Base-by-base conservation (phyloP, 2,329 filamentous ascomycete species). In the Trichoderma atrobrunneum region DNA sequence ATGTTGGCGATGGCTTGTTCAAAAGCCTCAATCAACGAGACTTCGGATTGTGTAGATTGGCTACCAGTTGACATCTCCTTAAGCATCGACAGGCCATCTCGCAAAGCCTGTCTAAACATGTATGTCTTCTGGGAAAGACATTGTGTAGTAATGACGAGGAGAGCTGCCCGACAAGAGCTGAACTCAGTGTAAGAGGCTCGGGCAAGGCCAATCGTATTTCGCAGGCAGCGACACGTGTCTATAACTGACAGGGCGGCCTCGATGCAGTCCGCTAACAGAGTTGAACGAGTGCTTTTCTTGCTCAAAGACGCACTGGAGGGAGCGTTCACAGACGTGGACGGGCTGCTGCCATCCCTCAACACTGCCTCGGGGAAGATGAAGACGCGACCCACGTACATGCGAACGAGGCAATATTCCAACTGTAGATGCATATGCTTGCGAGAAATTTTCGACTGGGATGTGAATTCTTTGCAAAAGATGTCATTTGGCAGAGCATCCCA, bases 131-230 rank as follows among this genome's bases (percentile, higher is more conserved):
- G 79, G 54, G 80, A 80, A 48, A 83, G 76, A 59, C 81, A 83
- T 62, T 83, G 81, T 2, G 81, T 81, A 36, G 82, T 81, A 60
- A 83, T 79, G 32, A 88, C 86, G 3, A 88, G 80, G 7, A 88
- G 79, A 10, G 87, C 86, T 11, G 86, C 86, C 56, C 87, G 85
- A 65, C 86, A 87, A 3, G 86, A 85, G 76, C 85, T 87, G 75
- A 87, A 88, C 74, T 88, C 87, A 4, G 86, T 87, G 74, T 88
- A 88, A 0, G 86, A 87, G 3, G 86, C 85, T 34, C 86, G 83
- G 7, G 87, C 86, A 67, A 88, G 84, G 18, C 86, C 87, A 16
- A 85, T 83, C n/a, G 83, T 85, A 59, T 84, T 83, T 51, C 84
- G 83, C 5, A 88, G 82, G 5, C 84, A 79, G 54, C 83, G 83